Evolutionary conservation across 768 basidiomycete genomes (phyloP).

Genomic region (Amanita muscaria): DNA sequence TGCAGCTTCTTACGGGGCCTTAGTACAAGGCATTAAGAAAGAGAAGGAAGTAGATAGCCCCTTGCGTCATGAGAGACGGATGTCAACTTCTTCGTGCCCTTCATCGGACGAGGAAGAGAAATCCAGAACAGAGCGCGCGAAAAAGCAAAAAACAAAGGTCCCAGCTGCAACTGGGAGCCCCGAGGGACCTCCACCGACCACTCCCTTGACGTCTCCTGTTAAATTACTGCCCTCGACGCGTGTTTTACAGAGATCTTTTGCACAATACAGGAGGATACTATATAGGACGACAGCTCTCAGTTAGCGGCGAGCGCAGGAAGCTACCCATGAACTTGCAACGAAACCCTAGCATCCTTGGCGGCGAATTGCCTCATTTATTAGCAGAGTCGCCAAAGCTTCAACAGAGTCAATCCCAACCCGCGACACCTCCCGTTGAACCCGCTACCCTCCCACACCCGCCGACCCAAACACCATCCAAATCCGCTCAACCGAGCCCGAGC

Average conservation of each 20-base stretch:
- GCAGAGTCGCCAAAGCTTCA: not conserved
- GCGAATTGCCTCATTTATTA: constrained; percentile 39
- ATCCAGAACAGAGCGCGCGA: constrained; percentile 45
- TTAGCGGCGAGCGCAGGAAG: not conserved
- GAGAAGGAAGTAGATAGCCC: constrained; percentile 10
- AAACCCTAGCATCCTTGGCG: constrained; percentile 61
- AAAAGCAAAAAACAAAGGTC: constrained; percentile 39
- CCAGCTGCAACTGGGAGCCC: not conserved
- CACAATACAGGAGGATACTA: not conserved
- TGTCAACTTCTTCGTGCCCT: constrained; percentile 27
- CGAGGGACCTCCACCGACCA: not conserved
- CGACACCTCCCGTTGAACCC: constrained; percentile 8
- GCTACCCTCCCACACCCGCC: constrained; percentile 11
- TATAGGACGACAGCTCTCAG: constrained; percentile 3
- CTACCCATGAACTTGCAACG: constrained; percentile 43
- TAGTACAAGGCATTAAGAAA: constrained; percentile 22
- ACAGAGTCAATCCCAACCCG: constrained; percentile 11
- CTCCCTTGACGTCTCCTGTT: not conserved
- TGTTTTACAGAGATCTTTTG: not conserved
- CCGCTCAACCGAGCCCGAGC: constrained; percentile 9
- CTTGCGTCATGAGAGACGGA: constrained; percentile 23
- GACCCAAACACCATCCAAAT: constrained; percentile 8
- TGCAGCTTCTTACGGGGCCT: constrained; percentile 48
- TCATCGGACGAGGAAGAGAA: constrained; percentile 78
- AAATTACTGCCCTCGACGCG: constrained; percentile 3